Conservation (phyloP, 805 yeast genomes). For the Yamadazyma ubonensis region DNA sequence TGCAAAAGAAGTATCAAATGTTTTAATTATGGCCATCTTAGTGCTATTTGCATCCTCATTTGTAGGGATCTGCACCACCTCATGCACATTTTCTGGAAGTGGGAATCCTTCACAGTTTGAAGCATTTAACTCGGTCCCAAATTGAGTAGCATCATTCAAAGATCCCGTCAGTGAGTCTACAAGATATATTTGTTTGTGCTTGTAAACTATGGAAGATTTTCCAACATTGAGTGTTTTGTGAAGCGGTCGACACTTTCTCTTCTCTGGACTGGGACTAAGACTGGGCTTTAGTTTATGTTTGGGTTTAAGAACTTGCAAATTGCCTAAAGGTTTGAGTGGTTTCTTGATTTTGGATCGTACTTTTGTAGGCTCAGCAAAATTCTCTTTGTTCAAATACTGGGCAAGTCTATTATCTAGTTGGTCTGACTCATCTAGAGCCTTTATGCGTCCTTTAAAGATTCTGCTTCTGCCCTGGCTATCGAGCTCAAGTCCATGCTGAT, state of each 20-base stretch:
- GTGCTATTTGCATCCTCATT: slow-evolving; percentile 24
- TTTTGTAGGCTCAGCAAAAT: slow-evolving; percentile 20
- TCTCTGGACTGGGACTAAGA: too few species aligned
- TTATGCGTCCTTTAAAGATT: slow-evolving; percentile 35
- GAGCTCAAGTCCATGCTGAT: slow-evolving; percentile 25
- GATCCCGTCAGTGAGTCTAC: slow-evolving; percentile 64
- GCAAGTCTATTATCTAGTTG: slow-evolving; percentile 35
- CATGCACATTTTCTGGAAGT: slow-evolving; percentile 55
- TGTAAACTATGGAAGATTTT: slow-evolving; percentile 32
- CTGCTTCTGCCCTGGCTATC: slow-evolving; percentile 37
- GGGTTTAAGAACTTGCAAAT: slow-evolving; percentile 11
- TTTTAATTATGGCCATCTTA: slow-evolving; percentile 42
- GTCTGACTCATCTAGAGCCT: slow-evolving; percentile 19
- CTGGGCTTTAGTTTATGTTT: too few species aligned
- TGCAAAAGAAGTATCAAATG: slow-evolving; percentile 24
- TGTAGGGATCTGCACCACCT: slow-evolving; percentile 60
- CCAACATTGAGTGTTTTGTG: slow-evolving; percentile 23
- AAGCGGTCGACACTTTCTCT: slow-evolving; percentile 48
- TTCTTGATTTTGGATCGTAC: slow-evolving; percentile 11
- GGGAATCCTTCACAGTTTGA: slow-evolving; percentile 62
- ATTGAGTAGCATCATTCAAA: slow-evolving; percentile 62
- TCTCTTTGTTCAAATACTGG: slow-evolving; percentile 33
- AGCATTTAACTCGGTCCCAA: slow-evolving; percentile 67
- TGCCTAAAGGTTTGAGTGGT: slow-evolving; percentile 7
- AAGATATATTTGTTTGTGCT: slow-evolving; percentile 38